phyloP scores from a whole-genome alignment of 2,329 filamentous ascomycete species.

The Mariannaea sp. region DNA sequence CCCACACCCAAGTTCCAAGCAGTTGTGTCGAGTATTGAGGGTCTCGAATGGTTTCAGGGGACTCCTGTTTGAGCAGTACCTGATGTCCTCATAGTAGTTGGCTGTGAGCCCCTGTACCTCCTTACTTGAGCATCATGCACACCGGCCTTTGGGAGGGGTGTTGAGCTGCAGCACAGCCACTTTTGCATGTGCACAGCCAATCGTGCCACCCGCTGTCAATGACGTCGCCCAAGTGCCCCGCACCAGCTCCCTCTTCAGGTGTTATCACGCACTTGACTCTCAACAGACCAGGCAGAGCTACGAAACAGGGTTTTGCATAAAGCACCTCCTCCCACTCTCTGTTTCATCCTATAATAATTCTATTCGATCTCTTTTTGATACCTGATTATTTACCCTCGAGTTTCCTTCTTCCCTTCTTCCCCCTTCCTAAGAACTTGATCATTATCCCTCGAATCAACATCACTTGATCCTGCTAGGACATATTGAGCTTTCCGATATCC shows the following conservation, averaged over 20 bases:
- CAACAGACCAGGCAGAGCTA: constrained; percentile 6
- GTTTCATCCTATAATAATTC: not conserved
- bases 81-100: rapidly evolving
- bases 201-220: constrained; percentile 35
- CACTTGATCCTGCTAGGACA: not conserved
- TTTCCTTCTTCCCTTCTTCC: constrained; percentile 1
- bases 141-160: constrained; percentile 1
- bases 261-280: constrained; percentile 10
- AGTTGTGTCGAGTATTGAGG: not conserved
- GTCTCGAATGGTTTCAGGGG: not conserved
- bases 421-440: not conserved
- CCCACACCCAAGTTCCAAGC: constrained; percentile 14
- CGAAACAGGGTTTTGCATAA: constrained; percentile 14
- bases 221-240: constrained; percentile 39
- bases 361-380: too few relatives aligned
- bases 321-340: not conserved
- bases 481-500: constrained; percentile 3
- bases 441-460: constrained; percentile 1
- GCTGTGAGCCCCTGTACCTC: constrained; percentile 7
- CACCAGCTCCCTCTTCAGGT: constrained; percentile 33
- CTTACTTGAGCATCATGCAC: constrained; percentile 3
- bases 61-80: constrained; percentile 23
- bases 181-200: constrained; percentile 29
- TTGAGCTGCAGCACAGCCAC: constrained; percentile 26
- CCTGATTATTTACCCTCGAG: too few relatives aligned